Conservation (phyloP, 495 filamentous ascomycete species). For the Neurospora sp. region DNA sequence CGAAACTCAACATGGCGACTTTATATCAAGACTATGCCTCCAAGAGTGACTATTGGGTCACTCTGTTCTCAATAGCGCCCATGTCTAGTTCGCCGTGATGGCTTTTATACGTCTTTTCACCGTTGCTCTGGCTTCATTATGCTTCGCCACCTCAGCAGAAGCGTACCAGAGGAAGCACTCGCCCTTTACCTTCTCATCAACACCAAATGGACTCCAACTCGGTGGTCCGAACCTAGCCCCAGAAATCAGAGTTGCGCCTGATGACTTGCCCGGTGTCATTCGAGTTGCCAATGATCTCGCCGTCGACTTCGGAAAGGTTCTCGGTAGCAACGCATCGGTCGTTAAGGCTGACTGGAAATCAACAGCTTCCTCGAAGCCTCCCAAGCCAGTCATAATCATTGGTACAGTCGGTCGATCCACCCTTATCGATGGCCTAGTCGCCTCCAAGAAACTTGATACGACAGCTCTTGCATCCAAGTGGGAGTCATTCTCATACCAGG, state of each 20-base stretch:
- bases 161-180: conserved; percentile 9
- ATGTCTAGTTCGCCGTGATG: neutral
- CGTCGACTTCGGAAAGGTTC: conserved; percentile 42
- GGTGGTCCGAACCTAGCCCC: conserved; percentile 15
- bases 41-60: neutral
- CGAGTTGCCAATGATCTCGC: conserved; percentile 38
- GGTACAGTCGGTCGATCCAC: conserved; percentile 41
- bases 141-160: neutral
- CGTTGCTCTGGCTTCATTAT: conserved; percentile 1
- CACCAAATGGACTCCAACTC: conserved; percentile 11
- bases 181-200: conserved; percentile 13
- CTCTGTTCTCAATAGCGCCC: neutral
- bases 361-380: conserved; percentile 15
- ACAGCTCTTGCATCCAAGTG: conserved; percentile 41
- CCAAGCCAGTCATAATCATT: conserved; percentile 32
- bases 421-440: conserved; percentile 34
- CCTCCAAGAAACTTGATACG: conserved; percentile 40
- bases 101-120: conserved; percentile 4
- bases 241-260: conserved; percentile 17
- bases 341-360: conserved; percentile 17
- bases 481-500: conserved; percentile 47
- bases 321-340: conserved; percentile 29
- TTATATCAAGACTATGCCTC: neutral
- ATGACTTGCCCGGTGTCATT: conserved; percentile 38
- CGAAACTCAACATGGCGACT: neutral